Evolutionary conservation across 371 early-diverging fungal genomes (phyloP), one percentile per base, ranked within the genome.

Genomic region (Mortierella sp.): DNA sequence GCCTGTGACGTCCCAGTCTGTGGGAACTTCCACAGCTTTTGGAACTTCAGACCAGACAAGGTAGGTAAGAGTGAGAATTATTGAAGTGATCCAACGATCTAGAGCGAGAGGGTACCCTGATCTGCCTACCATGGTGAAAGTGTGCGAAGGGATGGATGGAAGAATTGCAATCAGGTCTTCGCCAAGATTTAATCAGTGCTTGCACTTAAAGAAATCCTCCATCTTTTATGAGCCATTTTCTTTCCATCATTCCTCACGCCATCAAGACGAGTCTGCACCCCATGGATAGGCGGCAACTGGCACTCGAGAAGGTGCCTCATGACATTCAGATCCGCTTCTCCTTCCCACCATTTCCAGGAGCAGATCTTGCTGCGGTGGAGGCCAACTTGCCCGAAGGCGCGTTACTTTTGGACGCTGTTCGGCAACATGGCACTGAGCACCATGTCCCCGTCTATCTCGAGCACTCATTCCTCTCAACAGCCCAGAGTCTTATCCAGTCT

Each of bases 391-490:
- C 73, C 17, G 68, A 82, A 51, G 85, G 77, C 3, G 83, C 84
- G 22, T 69, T 84, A 16, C 52, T 85, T 1, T 60, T 79, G 45
- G 86, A 86, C 62, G 69, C 71, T 41, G 73, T 81, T 25, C 55
- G 79, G 5, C 78, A 85, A 50, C 53, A 79, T 14, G 67, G 82
- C 50, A 61, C 72, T n/a, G 61, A 65, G 40, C 63, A 86, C 25
- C 58, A 69, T 55, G 57, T 85, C 9, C 85, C 85, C 29, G 63
- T 80, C 47, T 85, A 86, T 52, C 64, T 82, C 14, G 80, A 81
- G 34, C 60, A 63, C 24, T 81, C 84, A 10, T 54, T 86, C 22
- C 70, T 83, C 53, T 81, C 86, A 12, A 70, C 73, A 10, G 77
- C 84, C 4, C 47, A 80, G 44, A 65, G 60, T 9, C 54, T 79